Conservation (phyloP, 768 basidiomycete genomes). For the Lactifluus piperatus region DNA sequence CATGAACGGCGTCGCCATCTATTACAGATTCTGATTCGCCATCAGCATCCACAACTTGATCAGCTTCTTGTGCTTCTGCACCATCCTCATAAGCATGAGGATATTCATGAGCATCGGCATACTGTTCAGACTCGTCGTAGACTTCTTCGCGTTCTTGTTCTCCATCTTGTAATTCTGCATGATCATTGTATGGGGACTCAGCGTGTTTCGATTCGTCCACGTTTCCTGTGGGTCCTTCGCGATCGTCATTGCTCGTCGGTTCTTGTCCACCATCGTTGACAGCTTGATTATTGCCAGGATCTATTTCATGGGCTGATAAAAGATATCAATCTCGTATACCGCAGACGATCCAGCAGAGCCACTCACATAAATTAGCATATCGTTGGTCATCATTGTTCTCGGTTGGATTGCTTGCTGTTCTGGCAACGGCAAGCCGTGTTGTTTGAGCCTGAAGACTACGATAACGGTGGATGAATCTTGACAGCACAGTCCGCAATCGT, state of each 20-base stretch:
- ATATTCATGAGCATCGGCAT: conserved; percentile 9
- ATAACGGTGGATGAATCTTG: conserved; percentile 21
- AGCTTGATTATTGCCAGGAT: background rate
- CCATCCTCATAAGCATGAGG: background rate
- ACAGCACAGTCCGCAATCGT: conserved; percentile 11
- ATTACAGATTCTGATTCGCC: conserved; percentile 4
- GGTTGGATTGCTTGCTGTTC: background rate
- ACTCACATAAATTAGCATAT: background rate
- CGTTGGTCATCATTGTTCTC: background rate
- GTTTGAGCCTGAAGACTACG: conserved; percentile 14
- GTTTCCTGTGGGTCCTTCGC: background rate
- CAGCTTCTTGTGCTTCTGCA: background rate
- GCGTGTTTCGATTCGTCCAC: conserved; percentile 1
- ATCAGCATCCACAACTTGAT: conserved; percentile 9
- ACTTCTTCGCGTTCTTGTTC: background rate
- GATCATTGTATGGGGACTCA: background rate
- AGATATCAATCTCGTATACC: background rate
- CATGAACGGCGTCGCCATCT: background rate
- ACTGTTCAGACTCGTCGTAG: conserved; percentile 7
- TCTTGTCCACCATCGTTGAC: background rate
- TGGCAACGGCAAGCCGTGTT: background rate
- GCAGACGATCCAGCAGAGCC: background rate
- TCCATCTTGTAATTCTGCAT: conserved; percentile 1
- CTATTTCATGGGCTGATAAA: background rate
- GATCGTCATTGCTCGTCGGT: background rate